phyloP scores from a whole-genome alignment of 1,284 basidiomycete genomes.

The Ceratobasidium sp. region DNA sequence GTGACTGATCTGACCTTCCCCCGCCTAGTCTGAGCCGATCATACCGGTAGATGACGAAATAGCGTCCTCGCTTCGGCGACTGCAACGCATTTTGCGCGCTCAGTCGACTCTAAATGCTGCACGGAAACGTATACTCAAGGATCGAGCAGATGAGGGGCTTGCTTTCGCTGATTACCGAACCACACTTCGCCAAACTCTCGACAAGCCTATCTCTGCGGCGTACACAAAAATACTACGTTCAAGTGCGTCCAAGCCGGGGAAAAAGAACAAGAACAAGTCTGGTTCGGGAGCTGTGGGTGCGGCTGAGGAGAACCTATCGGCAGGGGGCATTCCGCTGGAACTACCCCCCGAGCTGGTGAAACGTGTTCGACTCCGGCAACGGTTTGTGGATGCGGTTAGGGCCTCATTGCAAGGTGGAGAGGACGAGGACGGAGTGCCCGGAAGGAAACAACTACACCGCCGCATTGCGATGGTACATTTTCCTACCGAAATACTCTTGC shows the following conservation, averaged over 20 bases:
- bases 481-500: conserved; percentile 13
- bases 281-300: conserved; percentile 11
- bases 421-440: conserved; percentile 4
- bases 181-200: conserved; percentile 42
- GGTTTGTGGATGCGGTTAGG: conserved; percentile 47
- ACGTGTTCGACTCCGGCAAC: conserved; percentile 44
- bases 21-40: conserved; percentile 45
- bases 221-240: conserved; percentile 47
- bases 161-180: conserved; percentile 47
- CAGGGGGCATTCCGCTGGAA: conserved; percentile 44
- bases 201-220: conserved; percentile 43
- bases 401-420: conserved; percentile 35
- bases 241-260: conserved; percentile 40
- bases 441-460: not conserved
- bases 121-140: conserved; percentile 46
- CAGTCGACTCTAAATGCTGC: conserved; percentile 44
- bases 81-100: conserved; percentile 44
- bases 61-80: conserved; percentile 46
- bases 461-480: conserved; percentile 27
- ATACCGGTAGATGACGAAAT: conserved; percentile 48
- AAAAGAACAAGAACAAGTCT: conserved; percentile 47
- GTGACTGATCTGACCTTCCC: conserved; percentile 11
- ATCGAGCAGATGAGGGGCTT: conserved; percentile 45
- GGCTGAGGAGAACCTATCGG: conserved; percentile 34
- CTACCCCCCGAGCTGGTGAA: conserved; percentile 44